A percentile compares a stretch with the other conserved stretches of the same genome.
Conservation (phyloP, 2,329 filamentous ascomycete species). For the Dothideomycetes sp. region DNA sequence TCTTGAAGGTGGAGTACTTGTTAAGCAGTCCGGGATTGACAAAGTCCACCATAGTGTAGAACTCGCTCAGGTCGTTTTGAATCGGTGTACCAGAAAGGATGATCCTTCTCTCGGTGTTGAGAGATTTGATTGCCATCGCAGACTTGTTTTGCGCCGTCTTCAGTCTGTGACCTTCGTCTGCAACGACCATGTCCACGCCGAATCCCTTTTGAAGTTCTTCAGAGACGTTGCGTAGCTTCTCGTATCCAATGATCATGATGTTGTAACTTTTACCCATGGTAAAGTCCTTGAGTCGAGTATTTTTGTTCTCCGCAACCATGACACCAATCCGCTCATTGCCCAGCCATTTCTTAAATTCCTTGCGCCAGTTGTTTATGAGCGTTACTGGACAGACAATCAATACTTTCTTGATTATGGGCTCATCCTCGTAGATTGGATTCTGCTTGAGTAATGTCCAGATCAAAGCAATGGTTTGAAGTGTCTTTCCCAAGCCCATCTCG, state of each 20-base stretch:
- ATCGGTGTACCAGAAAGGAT: constrained; percentile 60
- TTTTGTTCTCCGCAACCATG: constrained; percentile 53
- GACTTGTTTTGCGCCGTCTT: constrained; percentile 63
- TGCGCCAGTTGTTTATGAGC: constrained; percentile 63
- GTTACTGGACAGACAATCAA: constrained; percentile 66
- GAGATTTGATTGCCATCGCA: constrained; percentile 54
- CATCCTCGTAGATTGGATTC: constrained; percentile 52
- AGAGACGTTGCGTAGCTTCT: constrained; percentile 57
- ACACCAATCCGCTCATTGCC: constrained; percentile 62
- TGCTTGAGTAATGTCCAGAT: constrained; percentile 66
- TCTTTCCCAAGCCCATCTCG: constrained; percentile 69
- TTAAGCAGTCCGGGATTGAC: constrained; percentile 59
- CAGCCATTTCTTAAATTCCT: constrained; percentile 66
- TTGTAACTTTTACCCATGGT: constrained; percentile 59
- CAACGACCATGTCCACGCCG: constrained; percentile 60
- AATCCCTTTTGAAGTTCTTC: constrained; percentile 54
- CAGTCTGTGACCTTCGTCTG: constrained; percentile 59
- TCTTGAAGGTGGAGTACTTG: constrained; percentile 53
- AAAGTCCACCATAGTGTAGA: constrained; percentile 59
- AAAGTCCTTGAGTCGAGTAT: constrained; percentile 56
- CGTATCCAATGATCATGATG: constrained; percentile 66
- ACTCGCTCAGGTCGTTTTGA: constrained; percentile 59
- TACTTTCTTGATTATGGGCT: constrained; percentile 58
- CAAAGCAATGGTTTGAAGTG: constrained; percentile 61
- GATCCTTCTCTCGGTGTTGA: constrained; percentile 52